Evolutionary conservation across 768 basidiomycete genomes (phyloP).

Genomic region (Fistulinella prunicolor): DNA sequence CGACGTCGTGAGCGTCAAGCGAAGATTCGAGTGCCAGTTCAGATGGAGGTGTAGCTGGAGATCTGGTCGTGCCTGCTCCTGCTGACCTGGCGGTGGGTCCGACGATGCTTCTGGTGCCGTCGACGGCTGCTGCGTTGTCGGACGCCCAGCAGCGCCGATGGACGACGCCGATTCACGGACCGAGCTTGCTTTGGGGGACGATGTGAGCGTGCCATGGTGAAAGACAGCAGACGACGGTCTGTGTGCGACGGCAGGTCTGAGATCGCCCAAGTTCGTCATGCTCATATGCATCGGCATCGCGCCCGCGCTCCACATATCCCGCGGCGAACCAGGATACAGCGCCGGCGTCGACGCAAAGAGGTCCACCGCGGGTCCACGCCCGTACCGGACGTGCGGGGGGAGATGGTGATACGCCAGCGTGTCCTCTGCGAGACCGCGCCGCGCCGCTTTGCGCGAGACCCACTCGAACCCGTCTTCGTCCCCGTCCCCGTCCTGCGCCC

Average conservation of each 20-base stretch:
- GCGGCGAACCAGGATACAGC: conserved; percentile 37
- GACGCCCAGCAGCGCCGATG: conserved; percentile 14
- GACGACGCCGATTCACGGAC: conserved; percentile 12
- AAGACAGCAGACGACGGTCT: conserved; percentile 22
- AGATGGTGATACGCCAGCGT: conserved; percentile 65
- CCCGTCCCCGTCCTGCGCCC: conserved; percentile 43
- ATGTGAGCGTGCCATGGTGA: conserved; percentile 35
- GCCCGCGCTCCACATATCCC: conserved; percentile 45
- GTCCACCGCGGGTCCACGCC: conserved; percentile 52
- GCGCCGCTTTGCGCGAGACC: conserved; percentile 66
- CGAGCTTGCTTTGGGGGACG: conserved; percentile 23
- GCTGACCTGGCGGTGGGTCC: conserved; percentile 22
- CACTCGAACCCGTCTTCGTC: conserved; percentile 83
- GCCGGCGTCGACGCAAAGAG: conserved; percentile 56
- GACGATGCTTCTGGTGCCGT: conserved; percentile 7
- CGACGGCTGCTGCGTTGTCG: conserved; percentile 14
- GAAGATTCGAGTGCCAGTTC: conserved; percentile 83
- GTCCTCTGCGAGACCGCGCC: conserved; percentile 48
- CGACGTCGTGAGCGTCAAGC: conserved; percentile 86
- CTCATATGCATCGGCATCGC: conserved; percentile 23
- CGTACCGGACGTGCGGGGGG: conserved; percentile 72
- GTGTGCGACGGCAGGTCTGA: conserved; percentile 31
- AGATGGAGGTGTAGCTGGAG: conserved; percentile 87
- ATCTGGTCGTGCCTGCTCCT: conserved; percentile 45
- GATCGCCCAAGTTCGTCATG: conserved; percentile 38